Evolutionary conservation across 495 filamentous ascomycete genomes (phyloP).

Genomic region (Pyronema omphalodes): DNA sequence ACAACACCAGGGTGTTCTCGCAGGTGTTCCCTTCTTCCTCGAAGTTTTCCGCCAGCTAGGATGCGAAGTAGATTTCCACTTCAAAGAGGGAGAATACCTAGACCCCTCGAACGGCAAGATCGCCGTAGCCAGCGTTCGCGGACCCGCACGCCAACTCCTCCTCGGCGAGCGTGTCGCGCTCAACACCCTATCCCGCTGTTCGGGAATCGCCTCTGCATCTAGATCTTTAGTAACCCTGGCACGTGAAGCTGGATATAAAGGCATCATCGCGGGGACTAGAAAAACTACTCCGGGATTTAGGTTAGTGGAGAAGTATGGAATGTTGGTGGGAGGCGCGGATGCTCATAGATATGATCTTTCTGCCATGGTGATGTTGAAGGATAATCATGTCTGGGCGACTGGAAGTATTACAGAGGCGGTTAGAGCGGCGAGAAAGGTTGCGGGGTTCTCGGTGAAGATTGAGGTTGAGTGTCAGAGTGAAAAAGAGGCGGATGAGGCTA

Average conservation of each 20-base stretch:
- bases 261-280: constrained; percentile 79
- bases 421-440: constrained; percentile 59
- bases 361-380: constrained; percentile 95
- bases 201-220: constrained; percentile 61
- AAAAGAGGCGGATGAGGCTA: constrained; percentile 76
- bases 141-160: constrained; percentile 68
- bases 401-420: constrained; percentile 73
- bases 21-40: constrained; percentile 86
- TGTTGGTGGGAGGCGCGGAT: constrained; percentile 82
- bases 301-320: constrained; percentile 93
- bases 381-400: constrained; percentile 88
- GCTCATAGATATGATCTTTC: constrained; percentile 80
- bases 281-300: constrained; percentile 96
- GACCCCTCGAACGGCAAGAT: constrained; percentile 37
- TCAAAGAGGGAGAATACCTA: constrained; percentile 52
- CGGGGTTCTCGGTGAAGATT: constrained; percentile 79
- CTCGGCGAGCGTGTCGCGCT: constrained; percentile 85
- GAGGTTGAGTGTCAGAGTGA: constrained; percentile 88
- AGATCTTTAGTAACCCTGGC: constrained; percentile 33
- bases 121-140: constrained; percentile 61
- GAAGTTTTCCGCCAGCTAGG: constrained; percentile 81
- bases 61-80: constrained; percentile 79
- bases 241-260: constrained; percentile 48
- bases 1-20: constrained; percentile 48
- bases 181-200: constrained; percentile 80